Evolutionary conservation across 2,329 filamentous ascomycete genomes (phyloP).

Genomic region (Cladorrhinum sp.): DNA sequence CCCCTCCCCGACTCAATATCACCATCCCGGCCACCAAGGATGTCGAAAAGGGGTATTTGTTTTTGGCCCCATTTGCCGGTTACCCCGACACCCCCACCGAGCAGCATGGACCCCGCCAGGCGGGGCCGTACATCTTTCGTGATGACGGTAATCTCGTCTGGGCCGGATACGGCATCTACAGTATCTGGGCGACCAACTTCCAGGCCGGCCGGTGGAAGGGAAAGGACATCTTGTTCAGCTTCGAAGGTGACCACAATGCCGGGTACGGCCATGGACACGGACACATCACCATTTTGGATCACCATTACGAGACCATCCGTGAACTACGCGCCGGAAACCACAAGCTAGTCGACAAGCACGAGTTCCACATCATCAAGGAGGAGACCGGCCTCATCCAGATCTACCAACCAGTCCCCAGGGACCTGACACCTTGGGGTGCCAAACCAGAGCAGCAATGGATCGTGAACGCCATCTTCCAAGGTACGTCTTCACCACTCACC

Average conservation of each 20-base stretch:
- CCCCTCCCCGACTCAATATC: conserved; percentile 35
- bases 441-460: conserved; percentile 52
- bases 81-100: conserved; percentile 30
- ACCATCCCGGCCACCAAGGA: conserved; percentile 34
- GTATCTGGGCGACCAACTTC: conserved; percentile 54
- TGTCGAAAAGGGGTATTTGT: conserved; percentile 36
- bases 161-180: conserved; percentile 53
- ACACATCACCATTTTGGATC: conserved; percentile 50
- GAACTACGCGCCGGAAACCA: conserved; percentile 52
- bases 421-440: conserved; percentile 46
- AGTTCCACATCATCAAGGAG: conserved; percentile 53
- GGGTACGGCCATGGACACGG: conserved; percentile 54
- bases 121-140: conserved; percentile 54
- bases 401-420: conserved; percentile 47
- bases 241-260: conserved; percentile 52
- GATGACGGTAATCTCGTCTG: conserved; percentile 55
- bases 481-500: conserved; percentile 32
- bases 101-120: conserved; percentile 46
- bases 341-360: conserved; percentile 51
- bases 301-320: conserved; percentile 53
- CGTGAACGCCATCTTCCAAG: conserved; percentile 53
- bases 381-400: conserved; percentile 52
- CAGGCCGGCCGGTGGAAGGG: conserved; percentile 49
- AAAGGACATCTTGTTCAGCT: conserved; percentile 50
- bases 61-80: conserved; percentile 27